phyloP scores from a whole-genome alignment of 164 flowering plant genomes.

The Tetrastigma voinierianum region DNA sequence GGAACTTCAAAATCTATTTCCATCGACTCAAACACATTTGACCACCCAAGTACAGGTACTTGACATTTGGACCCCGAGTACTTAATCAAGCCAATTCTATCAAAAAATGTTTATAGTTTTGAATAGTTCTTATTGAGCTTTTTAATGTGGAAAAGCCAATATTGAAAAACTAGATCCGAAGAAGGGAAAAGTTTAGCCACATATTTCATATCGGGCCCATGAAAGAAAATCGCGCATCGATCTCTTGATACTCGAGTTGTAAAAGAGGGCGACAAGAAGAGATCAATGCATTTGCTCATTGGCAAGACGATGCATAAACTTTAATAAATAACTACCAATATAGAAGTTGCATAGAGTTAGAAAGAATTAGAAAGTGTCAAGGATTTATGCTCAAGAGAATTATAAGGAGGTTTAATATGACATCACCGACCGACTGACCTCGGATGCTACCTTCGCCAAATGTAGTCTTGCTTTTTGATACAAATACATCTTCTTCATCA shows the following conservation, averaged over 20 bases:
- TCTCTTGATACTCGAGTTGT: conserved; percentile 12
- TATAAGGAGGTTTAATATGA: too few relatives aligned
- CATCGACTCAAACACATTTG: conserved; percentile 14
- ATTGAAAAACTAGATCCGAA: conserved; percentile 2
- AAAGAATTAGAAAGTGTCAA: not conserved
- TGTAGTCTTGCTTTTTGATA: too few relatives aligned
- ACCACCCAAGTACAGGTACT: conserved; percentile 22
- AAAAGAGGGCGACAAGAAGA: conserved; percentile 16
- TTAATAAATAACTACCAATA: conserved; percentile 23
- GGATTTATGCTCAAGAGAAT: too few relatives aligned
- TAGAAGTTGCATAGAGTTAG: conserved; percentile 14
- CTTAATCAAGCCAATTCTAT: conserved; percentile 15
- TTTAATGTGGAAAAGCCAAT: conserved; percentile 21
- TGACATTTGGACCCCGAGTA: conserved; percentile 24
- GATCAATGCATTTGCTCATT: conserved; percentile 14
- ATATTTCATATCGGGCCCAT: conserved; percentile 13
- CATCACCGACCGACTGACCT: too few relatives aligned
- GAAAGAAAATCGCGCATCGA: conserved; percentile 15
- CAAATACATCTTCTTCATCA: too few relatives aligned
- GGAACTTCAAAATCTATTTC: conserved; percentile 15
- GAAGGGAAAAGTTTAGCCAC: conserved; percentile 16
- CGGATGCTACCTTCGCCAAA: too few relatives aligned
- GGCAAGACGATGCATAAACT: conserved; percentile 17
- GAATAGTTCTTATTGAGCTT: conserved; percentile 25
- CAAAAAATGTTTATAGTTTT: conserved; percentile 14